phyloP scores from a whole-genome alignment of 768 basidiomycete genomes.

The Tricholoma hemisulphureum region DNA sequence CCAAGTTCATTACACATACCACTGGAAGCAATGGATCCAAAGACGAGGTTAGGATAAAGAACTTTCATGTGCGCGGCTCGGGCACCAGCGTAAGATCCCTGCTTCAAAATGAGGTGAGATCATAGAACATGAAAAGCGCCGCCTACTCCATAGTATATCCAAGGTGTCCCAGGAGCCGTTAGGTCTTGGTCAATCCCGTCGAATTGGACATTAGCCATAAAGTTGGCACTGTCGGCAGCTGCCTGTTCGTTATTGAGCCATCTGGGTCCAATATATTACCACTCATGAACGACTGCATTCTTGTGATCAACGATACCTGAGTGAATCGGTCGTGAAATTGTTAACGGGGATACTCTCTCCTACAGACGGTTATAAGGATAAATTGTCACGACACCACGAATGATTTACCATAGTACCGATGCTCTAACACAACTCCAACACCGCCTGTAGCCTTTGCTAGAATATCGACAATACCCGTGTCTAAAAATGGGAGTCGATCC shows the following conservation, averaged over 20 bases:
- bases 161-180: slow-evolving; percentile 71
- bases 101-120: slow-evolving; percentile 8
- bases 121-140: background rate
- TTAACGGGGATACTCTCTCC: slow-evolving; percentile 73
- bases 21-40: slow-evolving; percentile 85
- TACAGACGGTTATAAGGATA: slow-evolving; percentile 27
- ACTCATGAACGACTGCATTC: background rate
- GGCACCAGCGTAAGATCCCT: slow-evolving; percentile 92
- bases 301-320: slow-evolving; percentile 56
- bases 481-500: slow-evolving; percentile 57
- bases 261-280: slow-evolving; percentile 33
- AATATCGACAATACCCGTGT: slow-evolving; percentile 85
- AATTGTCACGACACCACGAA: slow-evolving; percentile 6
- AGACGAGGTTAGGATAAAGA: slow-evolving; percentile 85
- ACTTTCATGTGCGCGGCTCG: slow-evolving; percentile 89
- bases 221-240: slow-evolving; percentile 87
- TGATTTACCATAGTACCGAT: slow-evolving; percentile 77
- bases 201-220: slow-evolving; percentile 81
- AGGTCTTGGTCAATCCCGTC: slow-evolving; percentile 66
- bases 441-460: slow-evolving; percentile 83
- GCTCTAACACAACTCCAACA: slow-evolving; percentile 87
- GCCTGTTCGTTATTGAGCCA: slow-evolving; percentile 91
- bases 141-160: slow-evolving; percentile 91
- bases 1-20: slow-evolving; percentile 41
- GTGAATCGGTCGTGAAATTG: slow-evolving; percentile 78